Conservation (phyloP, 2,329 filamentous ascomycete species). For the Nemania sp. region DNA sequence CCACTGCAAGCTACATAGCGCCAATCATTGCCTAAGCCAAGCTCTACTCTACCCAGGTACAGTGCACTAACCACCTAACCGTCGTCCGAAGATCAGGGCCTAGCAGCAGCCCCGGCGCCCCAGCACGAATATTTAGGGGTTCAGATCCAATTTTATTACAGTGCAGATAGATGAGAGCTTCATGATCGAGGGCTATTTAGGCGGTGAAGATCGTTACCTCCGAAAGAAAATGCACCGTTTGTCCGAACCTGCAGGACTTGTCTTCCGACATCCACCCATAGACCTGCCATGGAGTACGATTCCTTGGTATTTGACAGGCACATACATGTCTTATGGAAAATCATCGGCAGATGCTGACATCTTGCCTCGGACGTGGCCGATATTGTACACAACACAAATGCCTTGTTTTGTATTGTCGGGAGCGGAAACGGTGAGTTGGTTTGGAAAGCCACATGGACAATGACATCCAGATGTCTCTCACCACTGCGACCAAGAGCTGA, state of each 20-base stretch:
- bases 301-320: neutral
- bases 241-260: slow-evolving; percentile 10
- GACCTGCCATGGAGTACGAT: too few relatives aligned
- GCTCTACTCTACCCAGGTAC: neutral
- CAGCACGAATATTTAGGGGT: slow-evolving; percentile 14
- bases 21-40: slow-evolving; percentile 4
- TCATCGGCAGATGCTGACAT: slow-evolving; percentile 16
- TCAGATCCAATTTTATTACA: slow-evolving; percentile 10
- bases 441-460: neutral
- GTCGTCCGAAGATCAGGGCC: slow-evolving; percentile 21
- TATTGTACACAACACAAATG: neutral
- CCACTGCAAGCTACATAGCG: neutral
- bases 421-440: slow-evolving; percentile 1
- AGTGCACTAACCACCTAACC: neutral
- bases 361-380: slow-evolving; percentile 17
- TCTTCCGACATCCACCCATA: neutral
- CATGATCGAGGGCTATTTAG: slow-evolving; percentile 4
- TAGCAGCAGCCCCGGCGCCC: neutral
- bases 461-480: slow-evolving; percentile 14
- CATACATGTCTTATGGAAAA: neutral
- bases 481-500: slow-evolving; percentile 20
- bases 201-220: slow-evolving; percentile 34
- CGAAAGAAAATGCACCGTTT: slow-evolving; percentile 19
- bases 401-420: neutral
- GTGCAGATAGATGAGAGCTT: slow-evolving; percentile 4